These are phyloP conservation scores for Dendrobium nobile DNA, from an alignment of 106 monocot genomes.

Conservation along the genomic window DNA sequence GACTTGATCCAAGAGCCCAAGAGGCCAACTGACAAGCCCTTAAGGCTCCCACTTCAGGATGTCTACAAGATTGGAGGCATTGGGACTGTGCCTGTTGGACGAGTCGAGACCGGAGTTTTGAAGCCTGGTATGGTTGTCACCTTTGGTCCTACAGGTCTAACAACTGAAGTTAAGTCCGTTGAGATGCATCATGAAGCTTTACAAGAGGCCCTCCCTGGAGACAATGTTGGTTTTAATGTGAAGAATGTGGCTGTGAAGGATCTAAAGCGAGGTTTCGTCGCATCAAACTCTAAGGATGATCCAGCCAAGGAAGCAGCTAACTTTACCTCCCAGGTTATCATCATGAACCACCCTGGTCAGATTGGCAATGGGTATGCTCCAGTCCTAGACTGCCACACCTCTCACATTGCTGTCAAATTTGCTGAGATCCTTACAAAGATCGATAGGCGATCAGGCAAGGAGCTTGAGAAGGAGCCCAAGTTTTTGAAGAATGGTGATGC, in stretches of 20 bases:
- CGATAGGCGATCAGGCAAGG: constrained; percentile 42
- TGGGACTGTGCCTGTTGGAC: neutral
- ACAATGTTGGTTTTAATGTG: constrained; percentile 65
- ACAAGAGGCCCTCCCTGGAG: constrained; percentile 44
- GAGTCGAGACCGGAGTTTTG: no score
- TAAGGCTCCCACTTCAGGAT: constrained; percentile 49
- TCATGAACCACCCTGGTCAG: constrained; percentile 59
- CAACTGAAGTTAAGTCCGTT: constrained; percentile 60
- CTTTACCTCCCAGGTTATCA: constrained; percentile 54
- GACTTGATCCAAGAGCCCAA: constrained; percentile 50
- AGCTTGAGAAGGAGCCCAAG: no score
- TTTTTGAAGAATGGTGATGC: neutral
- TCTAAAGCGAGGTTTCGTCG: constrained; percentile 41
- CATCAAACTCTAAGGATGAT: constrained; percentile 22
- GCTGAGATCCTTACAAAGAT: constrained; percentile 49
- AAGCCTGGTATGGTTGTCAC: constrained; percentile 26
- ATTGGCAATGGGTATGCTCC: constrained; percentile 49
- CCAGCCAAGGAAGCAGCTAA: constrained; percentile 47
- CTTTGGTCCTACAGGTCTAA: constrained; percentile 43
- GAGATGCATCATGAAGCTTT: constrained; percentile 67
- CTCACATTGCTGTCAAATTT: constrained; percentile 50
- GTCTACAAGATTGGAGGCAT: constrained; percentile 72
- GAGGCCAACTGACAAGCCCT: constrained; percentile 41
- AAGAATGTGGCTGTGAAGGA: constrained; percentile 73
- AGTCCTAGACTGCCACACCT: constrained; percentile 51